phyloP scores from a whole-genome alignment of 2,329 filamentous ascomycete species.

The Chaetomium olivaceum region DNA sequence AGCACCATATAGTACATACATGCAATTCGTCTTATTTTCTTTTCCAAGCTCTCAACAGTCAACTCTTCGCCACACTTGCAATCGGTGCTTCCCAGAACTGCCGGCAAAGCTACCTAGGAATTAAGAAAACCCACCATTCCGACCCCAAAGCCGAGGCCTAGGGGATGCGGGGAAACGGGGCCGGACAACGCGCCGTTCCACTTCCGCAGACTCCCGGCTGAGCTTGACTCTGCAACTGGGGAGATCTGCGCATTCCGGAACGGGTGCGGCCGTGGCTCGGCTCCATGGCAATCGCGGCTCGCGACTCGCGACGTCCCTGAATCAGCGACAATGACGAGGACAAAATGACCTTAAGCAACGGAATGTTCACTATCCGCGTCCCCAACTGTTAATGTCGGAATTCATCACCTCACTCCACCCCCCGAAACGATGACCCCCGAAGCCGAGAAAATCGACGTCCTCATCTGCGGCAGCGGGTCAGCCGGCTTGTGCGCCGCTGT shows the following conservation, averaged over 20 bases:
- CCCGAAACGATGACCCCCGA: constrained; percentile 17
- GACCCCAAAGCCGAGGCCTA: constrained; percentile 9
- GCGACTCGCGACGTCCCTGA: background rate
- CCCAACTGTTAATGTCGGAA: background rate
- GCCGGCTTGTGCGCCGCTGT: constrained; percentile 62
- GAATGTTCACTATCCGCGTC: background rate
- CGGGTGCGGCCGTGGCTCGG: background rate
- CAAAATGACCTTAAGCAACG: background rate
- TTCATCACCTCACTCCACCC: background rate
- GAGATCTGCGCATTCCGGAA: background rate
- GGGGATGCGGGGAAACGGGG: constrained; percentile 17
- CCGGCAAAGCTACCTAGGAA: constrained; percentile 3
- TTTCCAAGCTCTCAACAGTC: background rate
- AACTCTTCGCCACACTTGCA: background rate
- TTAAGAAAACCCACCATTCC: constrained; percentile 21
- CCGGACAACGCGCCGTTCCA: background rate
- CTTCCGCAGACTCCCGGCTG: background rate
- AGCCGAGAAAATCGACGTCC: constrained; percentile 47
- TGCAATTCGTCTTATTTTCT: too few relatives aligned
- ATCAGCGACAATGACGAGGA: background rate
- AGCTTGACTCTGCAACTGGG: background rate
- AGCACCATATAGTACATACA: too few relatives aligned
- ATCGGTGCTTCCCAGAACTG: background rate
- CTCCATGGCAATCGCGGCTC: background rate
- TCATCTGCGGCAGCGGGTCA: constrained; percentile 63